phyloP scores from a whole-genome alignment of 106 monocot species.

The Dendrobium officinale region DNA sequence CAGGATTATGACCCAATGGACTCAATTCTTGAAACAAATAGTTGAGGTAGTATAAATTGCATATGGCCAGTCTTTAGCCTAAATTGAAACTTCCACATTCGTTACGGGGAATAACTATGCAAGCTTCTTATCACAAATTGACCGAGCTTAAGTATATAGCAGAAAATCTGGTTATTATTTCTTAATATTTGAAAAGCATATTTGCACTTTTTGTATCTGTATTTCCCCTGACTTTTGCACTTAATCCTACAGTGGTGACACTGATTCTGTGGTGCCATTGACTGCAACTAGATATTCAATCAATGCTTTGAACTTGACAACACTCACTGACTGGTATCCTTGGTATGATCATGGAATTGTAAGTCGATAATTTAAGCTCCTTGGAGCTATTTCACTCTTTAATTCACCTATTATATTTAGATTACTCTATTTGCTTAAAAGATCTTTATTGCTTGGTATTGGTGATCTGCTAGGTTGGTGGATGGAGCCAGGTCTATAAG shows the following conservation, averaged over 20 bases:
- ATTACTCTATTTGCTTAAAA: neutral
- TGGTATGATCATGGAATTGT: slow-evolving; percentile 89
- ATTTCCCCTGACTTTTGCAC: neutral
- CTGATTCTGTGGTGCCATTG: slow-evolving; percentile 84
- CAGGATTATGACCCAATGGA: too few relatives aligned
- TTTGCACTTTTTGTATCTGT: too few relatives aligned
- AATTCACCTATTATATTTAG: neutral
- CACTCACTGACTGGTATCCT: slow-evolving; percentile 68
- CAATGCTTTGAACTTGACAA: slow-evolving; percentile 74
- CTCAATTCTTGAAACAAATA: too few relatives aligned
- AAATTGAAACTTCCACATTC: too few relatives aligned
- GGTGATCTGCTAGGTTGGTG: slow-evolving; percentile 48
- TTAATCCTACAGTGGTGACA: slow-evolving; percentile 66
- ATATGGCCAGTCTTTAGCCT: too few relatives aligned
- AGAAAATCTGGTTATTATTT: too few relatives aligned
- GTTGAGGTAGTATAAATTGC: too few relatives aligned
- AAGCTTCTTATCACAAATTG: too few relatives aligned
- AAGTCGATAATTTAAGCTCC: slow-evolving; percentile 9
- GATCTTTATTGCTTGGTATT: neutral
- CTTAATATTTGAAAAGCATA: too few relatives aligned
- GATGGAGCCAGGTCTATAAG: slow-evolving; percentile 92
- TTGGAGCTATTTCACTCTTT: neutral
- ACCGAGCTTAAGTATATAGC: too few relatives aligned
- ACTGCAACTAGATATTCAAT: slow-evolving; percentile 95
- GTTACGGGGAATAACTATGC: too few relatives aligned